Evolutionary conservation across 768 basidiomycete genomes (phyloP).

Genomic region (Jaapia argillacea): DNA sequence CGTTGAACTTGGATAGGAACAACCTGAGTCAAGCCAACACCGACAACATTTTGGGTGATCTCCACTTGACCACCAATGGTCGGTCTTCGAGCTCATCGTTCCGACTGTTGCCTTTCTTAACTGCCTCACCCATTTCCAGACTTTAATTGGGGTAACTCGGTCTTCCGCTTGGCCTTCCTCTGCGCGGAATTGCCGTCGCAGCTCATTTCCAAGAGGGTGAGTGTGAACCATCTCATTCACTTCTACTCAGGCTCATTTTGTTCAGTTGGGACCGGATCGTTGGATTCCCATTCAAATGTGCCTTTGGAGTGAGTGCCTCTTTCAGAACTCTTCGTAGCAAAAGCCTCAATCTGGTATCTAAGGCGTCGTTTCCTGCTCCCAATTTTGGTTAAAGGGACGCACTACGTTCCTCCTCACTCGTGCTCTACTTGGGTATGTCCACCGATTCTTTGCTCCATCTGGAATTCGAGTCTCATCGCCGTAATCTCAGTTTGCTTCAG

Average conservation of each 20-base stretch:
- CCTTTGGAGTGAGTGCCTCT: not conserved
- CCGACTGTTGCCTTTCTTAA: not conserved
- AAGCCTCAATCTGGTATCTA: not conserved
- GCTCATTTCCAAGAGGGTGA: conserved; percentile 50
- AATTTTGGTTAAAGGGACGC: conserved; percentile 48
- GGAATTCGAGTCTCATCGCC: not conserved
- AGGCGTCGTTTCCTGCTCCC: conserved; percentile 35
- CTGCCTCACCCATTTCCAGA: too few species aligned
- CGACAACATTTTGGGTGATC: conserved; percentile 57
- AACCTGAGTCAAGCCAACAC: conserved; percentile 61
- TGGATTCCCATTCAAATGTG: conserved; percentile 45
- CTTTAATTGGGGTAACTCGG: conserved; percentile 44
- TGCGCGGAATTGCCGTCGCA: conserved; percentile 55
- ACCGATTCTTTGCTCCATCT: not conserved
- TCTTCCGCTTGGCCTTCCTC: conserved; percentile 40
- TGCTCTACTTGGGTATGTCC: conserved; percentile 32
- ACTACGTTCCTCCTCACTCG: conserved; percentile 38
- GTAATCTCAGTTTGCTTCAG: too few species aligned
- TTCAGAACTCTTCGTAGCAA: not conserved
- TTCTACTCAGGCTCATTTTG: not conserved
- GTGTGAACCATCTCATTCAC: not conserved
- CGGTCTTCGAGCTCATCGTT: not conserved
- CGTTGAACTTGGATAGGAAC: conserved; percentile 34
- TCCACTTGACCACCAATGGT: conserved; percentile 50
- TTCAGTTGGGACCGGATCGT: conserved; percentile 40